Conservation (phyloP, 2,329 filamentous ascomycete genomes). For the Colletotrichum sp. region DNA sequence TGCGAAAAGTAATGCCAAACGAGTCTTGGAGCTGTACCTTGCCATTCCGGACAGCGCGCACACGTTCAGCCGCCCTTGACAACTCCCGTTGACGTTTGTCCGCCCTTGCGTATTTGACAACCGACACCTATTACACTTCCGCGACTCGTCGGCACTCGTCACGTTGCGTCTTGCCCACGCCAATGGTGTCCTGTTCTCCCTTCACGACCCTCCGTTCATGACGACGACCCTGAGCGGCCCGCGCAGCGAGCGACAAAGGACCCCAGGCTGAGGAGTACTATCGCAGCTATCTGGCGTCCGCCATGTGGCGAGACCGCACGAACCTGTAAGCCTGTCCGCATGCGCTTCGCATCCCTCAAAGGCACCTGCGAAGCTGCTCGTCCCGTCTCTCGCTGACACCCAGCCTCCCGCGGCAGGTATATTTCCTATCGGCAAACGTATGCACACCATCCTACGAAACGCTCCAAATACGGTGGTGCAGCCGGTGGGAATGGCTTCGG, state of each 20-base stretch:
- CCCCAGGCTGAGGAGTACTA: constrained; percentile 15
- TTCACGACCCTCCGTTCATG: constrained; percentile 11
- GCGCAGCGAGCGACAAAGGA: constrained; percentile 21
- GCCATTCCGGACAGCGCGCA: neutral
- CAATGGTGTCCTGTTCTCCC: constrained; percentile 5
- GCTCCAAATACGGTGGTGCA: constrained; percentile 68
- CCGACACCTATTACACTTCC: neutral
- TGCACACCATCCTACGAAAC: constrained; percentile 90
- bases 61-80: constrained; percentile 1
- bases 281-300: constrained; percentile 52
- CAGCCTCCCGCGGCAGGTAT: constrained; percentile 65
- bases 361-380: neutral
- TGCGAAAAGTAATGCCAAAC: neutral
- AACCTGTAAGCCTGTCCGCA: constrained; percentile 74
- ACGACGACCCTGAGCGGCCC: constrained; percentile 15
- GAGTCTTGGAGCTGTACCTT: neutral
- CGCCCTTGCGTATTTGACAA: neutral
- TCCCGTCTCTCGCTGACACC: constrained; percentile 30
- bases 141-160: neutral
- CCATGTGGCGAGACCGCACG: constrained; percentile 98
- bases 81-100: neutral
- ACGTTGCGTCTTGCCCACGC: neutral
- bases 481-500: constrained; percentile 64
- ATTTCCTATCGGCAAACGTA: constrained; percentile 99
- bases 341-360: constrained; percentile 8